Conservation (phyloP, 495 filamentous ascomycete genomes). For the Viridothelium virens region DNA sequence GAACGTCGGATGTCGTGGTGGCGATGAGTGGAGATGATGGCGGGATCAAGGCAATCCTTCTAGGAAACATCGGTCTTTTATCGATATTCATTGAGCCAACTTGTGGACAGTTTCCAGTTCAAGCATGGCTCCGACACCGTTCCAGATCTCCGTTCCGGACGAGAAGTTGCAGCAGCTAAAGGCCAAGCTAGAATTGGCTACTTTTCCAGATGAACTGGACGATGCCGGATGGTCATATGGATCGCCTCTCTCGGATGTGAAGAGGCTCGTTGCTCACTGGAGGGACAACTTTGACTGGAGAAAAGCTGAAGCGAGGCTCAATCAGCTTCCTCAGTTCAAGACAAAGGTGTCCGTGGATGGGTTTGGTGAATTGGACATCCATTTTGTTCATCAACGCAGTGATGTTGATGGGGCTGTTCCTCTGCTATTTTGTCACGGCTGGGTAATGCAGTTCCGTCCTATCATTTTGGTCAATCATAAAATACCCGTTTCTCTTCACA, state of each 20-base stretch:
- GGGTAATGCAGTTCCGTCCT: conserved; percentile 6
- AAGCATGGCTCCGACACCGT: conserved; percentile 27
- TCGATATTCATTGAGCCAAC: neutral
- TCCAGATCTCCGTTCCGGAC: conserved; percentile 38
- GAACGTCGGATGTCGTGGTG: no score
- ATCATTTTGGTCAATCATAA: neutral
- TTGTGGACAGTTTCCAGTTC: neutral
- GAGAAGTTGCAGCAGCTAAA: conserved; percentile 34
- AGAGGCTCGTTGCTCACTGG: conserved; percentile 46
- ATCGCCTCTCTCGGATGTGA: conserved; percentile 45
- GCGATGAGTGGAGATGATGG: no score
- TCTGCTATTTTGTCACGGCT: conserved; percentile 32
- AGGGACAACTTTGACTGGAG: conserved; percentile 37
- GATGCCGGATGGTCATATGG: conserved; percentile 38
- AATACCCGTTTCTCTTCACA: no score
- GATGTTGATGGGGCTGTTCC: conserved; percentile 28
- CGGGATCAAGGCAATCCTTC: no score
- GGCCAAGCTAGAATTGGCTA: conserved; percentile 35
- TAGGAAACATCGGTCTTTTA: neutral
- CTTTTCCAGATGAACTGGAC: conserved; percentile 35
- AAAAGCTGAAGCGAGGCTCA: conserved; percentile 31
- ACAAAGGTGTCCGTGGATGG: conserved; percentile 28
- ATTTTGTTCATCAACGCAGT: conserved; percentile 35
- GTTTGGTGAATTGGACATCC: conserved; percentile 33
- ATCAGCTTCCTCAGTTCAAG: conserved; percentile 35